Evolutionary conservation across 2,329 filamentous ascomycete species (phyloP).

Genomic region (Ceratocystis albifundus): DNA sequence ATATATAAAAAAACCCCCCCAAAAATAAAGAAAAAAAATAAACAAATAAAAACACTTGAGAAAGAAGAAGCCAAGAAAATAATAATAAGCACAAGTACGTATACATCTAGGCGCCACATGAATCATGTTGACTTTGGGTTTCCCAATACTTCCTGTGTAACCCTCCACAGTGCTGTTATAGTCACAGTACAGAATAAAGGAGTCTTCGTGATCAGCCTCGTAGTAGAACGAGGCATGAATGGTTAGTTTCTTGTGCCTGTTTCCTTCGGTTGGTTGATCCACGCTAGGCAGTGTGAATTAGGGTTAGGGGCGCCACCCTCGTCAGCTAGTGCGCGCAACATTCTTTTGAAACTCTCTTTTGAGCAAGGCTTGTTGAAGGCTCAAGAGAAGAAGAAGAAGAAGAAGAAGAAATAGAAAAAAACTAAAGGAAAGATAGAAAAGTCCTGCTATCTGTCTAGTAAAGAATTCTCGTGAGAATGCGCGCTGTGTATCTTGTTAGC

Average conservation of each 20-base stretch:
- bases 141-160: conserved; percentile 1
- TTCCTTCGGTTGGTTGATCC: neutral
- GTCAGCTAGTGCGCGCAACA: neutral
- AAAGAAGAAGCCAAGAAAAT: conserved; percentile 1
- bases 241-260: neutral
- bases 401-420: neutral
- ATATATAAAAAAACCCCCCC: too few relatives aligned
- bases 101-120: neutral
- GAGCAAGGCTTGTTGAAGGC: conserved; percentile 7
- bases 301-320: too few relatives aligned
- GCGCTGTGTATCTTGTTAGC: conserved; percentile 28
- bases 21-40: neutral
- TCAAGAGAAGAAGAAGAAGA: neutral
- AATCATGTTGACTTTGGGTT: conserved; percentile 8
- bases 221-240: neutral
- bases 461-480: conserved; percentile 39
- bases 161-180: neutral
- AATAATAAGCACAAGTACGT: neutral
- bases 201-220: neutral
- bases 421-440: too few relatives aligned
- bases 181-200: neutral
- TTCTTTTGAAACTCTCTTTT: neutral
- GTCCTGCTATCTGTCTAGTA: conserved; percentile 30
- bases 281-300: too few relatives aligned
- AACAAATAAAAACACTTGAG: neutral